A percentile compares a stretch with the other conserved stretches of the same genome.
Conservation (phyloP, 2,329 filamentous ascomycete species). For the Aspergillus fructus region DNA sequence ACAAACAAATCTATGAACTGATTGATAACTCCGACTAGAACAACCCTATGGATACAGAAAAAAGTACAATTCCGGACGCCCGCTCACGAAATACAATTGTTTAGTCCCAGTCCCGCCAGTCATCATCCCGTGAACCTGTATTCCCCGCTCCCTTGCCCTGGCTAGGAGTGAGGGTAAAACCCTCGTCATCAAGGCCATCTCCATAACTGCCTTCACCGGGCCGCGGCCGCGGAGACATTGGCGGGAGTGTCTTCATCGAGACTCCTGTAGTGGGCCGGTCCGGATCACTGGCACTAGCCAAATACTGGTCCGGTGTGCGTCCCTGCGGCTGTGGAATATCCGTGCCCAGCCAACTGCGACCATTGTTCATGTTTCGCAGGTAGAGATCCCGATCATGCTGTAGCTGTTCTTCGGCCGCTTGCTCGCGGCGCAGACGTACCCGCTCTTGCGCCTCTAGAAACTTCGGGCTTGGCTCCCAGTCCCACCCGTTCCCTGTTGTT, state of each 20-base stretch:
- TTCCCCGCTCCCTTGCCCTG: slow-evolving; percentile 1
- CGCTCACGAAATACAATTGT: background rate
- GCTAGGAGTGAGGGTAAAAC: slow-evolving; percentile 13
- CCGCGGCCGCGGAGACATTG: slow-evolving; percentile 38
- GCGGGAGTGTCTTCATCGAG: slow-evolving; percentile 44
- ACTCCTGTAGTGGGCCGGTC: slow-evolving; percentile 41
- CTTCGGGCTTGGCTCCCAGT: slow-evolving; percentile 79
- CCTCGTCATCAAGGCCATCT: slow-evolving; percentile 25
- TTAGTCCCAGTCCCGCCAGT: slow-evolving; percentile 44
- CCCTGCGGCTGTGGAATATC: slow-evolving; percentile 20
- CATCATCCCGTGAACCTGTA: slow-evolving; percentile 26
- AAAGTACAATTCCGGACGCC: background rate
- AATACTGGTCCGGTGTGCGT: slow-evolving; percentile 22
- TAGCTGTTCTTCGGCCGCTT: slow-evolving; percentile 29
- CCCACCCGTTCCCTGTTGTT: slow-evolving; percentile 89
- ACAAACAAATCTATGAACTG: background rate
- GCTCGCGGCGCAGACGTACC: slow-evolving; percentile 30
- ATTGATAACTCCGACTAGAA: background rate
- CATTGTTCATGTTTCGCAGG: slow-evolving; percentile 34
- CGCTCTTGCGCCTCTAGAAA: slow-evolving; percentile 66
- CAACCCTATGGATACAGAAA: slow-evolving; percentile 3
- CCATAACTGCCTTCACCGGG: slow-evolving; percentile 37
- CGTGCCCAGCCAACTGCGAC: slow-evolving; percentile 26
- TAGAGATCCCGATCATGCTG: slow-evolving; percentile 37
- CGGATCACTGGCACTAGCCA: slow-evolving; percentile 18